Evolutionary conservation across 2,329 filamentous ascomycete genomes (phyloP).

Genomic region (Samsoniella hepiali): DNA sequence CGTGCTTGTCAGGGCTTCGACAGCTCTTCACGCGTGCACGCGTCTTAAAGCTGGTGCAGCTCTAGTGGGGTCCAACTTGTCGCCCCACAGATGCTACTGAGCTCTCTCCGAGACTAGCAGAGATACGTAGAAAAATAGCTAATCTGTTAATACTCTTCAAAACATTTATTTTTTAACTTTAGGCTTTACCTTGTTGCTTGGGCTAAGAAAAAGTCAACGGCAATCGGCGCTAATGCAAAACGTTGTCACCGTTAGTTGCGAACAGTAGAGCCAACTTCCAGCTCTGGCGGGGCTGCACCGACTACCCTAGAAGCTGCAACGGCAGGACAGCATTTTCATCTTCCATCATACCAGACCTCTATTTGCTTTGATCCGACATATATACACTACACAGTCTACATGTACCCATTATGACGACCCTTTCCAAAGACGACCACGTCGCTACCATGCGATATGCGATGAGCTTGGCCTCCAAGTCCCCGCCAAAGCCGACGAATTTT

Average conservation of each 20-base stretch:
- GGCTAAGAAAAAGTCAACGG: background rate
- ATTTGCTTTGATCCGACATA: background rate
- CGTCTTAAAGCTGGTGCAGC: background rate
- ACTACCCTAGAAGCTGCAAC: constrained; percentile 5
- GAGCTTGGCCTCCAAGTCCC: constrained; percentile 71
- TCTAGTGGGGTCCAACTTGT: background rate
- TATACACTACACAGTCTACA: background rate
- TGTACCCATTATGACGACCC: background rate
- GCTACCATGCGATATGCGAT: constrained; percentile 68
- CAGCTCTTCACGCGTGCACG: constrained; percentile 18
- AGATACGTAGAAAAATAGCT: too few relatives aligned
- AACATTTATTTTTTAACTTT: too few relatives aligned
- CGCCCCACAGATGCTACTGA: background rate
- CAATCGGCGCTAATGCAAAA: too few relatives aligned
- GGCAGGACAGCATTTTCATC: background rate
- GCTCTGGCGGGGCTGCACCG: background rate
- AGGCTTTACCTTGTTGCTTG: too few relatives aligned
- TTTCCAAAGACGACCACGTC: constrained; percentile 40
- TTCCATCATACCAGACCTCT: background rate
- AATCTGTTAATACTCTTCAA: too few relatives aligned
- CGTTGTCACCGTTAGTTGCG: too few relatives aligned
- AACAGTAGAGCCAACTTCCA: background rate
- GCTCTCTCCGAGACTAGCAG: background rate
- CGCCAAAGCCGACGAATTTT: constrained; percentile 87
- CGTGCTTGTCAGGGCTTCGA: constrained; percentile 14